Conservation (phyloP, 2,329 filamentous ascomycete genomes). For the Lachnellula subtilissima region DNA sequence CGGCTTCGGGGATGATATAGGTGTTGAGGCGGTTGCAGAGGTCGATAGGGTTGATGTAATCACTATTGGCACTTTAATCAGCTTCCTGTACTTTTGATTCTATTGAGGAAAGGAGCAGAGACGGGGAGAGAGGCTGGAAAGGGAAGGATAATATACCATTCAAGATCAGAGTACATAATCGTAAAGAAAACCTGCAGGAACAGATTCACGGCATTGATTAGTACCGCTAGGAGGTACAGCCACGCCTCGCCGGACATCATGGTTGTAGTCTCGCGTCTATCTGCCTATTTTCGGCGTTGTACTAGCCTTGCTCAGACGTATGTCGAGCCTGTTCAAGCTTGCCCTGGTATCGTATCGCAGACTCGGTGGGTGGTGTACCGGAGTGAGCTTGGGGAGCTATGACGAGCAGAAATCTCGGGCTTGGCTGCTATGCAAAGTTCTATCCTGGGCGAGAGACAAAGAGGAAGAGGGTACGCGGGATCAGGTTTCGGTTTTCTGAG, state of each 20-base stretch:
- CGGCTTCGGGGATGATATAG: constrained; percentile 98
- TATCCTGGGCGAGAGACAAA: too few relatives aligned
- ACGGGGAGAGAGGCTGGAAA: not conserved
- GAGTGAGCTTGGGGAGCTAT: not conserved
- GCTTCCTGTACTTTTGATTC: too few relatives aligned
- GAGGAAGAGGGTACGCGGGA: too few relatives aligned
- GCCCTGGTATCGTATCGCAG: not conserved
- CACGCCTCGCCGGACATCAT: constrained; percentile 96
- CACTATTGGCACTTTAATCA: constrained; percentile 47
- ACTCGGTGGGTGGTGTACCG: not conserved
- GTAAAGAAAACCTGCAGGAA: constrained; percentile 99
- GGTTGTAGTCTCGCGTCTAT: constrained; percentile 21
- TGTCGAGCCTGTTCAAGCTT: not conserved
- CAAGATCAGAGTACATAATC: constrained; percentile 99
- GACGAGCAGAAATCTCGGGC: constrained; percentile 2
- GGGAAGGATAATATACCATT: constrained; percentile 68
- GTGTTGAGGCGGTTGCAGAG: constrained; percentile 99
- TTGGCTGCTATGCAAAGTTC: not conserved
- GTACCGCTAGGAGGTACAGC: constrained; percentile 94
- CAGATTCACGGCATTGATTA: constrained; percentile 99
- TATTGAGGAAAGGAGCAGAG: not conserved
- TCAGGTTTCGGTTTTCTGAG: too few relatives aligned
- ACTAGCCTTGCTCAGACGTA: not conserved
- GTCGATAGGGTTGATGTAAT: constrained; percentile 99
- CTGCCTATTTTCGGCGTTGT: not conserved